phyloP scores from a whole-genome alignment of 2,329 filamentous ascomycete species.

The Capronia americana region DNA sequence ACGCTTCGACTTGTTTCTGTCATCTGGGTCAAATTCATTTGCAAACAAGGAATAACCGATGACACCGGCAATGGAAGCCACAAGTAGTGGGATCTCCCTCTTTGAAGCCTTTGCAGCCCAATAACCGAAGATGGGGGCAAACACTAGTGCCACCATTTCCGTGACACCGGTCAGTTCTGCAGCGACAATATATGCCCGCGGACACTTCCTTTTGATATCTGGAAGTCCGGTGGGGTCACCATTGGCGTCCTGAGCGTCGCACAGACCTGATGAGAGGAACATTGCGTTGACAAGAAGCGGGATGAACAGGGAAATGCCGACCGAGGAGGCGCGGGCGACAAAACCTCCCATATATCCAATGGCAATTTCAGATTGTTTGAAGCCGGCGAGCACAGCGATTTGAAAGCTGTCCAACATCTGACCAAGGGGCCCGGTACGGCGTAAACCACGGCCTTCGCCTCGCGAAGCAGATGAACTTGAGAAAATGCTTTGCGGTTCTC shows the following conservation, averaged over 20 bases:
- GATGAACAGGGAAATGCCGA: constrained; percentile 93
- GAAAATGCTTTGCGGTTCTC: constrained; percentile 79
- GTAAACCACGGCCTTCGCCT: neutral
- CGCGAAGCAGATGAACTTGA: neutral
- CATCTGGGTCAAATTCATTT: constrained; percentile 77
- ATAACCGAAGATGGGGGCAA: constrained; percentile 86
- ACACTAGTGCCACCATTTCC: constrained; percentile 82
- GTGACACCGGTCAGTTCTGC: constrained; percentile 87
- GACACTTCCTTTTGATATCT: constrained; percentile 84
- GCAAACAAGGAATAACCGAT: constrained; percentile 80
- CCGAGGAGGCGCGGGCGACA: constrained; percentile 90
- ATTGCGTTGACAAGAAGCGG: constrained; percentile 91
- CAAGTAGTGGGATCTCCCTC: constrained; percentile 75
- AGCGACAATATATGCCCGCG: constrained; percentile 84
- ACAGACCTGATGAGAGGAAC: constrained; percentile 81
- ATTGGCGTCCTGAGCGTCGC: constrained; percentile 57
- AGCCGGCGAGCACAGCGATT: constrained; percentile 71
- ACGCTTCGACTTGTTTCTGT: constrained; percentile 70
- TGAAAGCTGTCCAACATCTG: constrained; percentile 42
- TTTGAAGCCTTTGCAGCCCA: constrained; percentile 71
- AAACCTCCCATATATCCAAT: constrained; percentile 93
- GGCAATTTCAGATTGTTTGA: constrained; percentile 77
- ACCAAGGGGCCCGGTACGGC: constrained; percentile 5
- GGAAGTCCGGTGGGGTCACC: constrained; percentile 44
- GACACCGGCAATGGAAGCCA: constrained; percentile 75